These are phyloP conservation scores for Zoysia matrella DNA, from an alignment of 202 grass and related monocot species.

Conservation along the genomic window DNA sequence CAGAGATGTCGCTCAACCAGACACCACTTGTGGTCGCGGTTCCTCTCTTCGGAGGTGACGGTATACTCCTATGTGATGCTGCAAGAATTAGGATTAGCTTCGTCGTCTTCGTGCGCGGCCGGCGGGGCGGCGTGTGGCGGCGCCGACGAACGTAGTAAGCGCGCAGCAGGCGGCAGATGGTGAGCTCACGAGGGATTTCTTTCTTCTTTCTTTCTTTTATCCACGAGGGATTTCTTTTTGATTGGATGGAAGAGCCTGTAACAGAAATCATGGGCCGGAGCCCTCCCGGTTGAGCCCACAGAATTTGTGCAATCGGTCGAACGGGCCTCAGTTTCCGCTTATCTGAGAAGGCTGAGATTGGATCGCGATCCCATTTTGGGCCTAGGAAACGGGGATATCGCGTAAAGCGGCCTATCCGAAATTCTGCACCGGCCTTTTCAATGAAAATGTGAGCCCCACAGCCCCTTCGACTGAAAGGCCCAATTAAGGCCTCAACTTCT, in stretches of 20 bases:
- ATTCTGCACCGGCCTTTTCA: background rate
- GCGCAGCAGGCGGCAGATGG: too few relatives aligned
- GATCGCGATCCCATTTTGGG: background rate
- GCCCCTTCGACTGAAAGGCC: background rate
- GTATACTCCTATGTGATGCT: too few relatives aligned
- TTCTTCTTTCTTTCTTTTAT: too few relatives aligned
- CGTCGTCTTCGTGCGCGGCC: too few relatives aligned
- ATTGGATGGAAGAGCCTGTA: too few relatives aligned
- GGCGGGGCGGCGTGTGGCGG: too few relatives aligned
- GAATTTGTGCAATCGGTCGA: background rate
- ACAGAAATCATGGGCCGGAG: too few relatives aligned
- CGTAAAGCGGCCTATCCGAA: background rate
- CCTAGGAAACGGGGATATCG: background rate
- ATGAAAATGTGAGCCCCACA: background rate
- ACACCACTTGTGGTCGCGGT: background rate
- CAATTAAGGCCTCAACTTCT: background rate
- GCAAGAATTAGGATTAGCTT: too few relatives aligned
- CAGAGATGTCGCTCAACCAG: slow-evolving; percentile 11
- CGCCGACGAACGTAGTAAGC: too few relatives aligned
- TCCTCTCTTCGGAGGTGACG: too few relatives aligned
- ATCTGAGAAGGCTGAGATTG: background rate
- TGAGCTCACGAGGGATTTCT: too few relatives aligned
- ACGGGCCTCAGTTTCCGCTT: background rate
- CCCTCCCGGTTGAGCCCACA: background rate
- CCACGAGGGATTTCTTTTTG: too few relatives aligned